Conservation (phyloP, 805 yeast genomes). For the Wickerhamomyces mucosus region DNA sequence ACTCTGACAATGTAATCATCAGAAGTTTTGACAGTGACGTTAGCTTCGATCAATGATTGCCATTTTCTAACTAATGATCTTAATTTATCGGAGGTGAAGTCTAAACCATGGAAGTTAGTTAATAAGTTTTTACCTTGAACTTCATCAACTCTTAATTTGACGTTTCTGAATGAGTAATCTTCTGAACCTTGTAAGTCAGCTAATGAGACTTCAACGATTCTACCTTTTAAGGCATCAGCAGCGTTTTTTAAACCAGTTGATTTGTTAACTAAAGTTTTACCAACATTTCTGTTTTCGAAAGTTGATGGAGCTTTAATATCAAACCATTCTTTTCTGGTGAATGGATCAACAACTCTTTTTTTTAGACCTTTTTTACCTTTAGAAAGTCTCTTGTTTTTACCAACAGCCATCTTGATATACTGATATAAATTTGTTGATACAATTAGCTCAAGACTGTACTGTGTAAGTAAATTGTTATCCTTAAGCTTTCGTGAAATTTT, state of each 20-base stretch:
- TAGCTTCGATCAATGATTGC: conserved; percentile 97
- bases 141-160: conserved; percentile 96
- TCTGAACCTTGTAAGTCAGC: conserved; percentile 98
- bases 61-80: conserved; percentile 98
- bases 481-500: background rate
- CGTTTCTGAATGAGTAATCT: conserved; percentile 97
- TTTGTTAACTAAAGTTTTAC: conserved; percentile 97
- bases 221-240: conserved; percentile 96
- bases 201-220: conserved; percentile 89
- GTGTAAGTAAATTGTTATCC: background rate
- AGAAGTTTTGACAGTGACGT: conserved; percentile 95
- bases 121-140: conserved; percentile 97
- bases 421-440: background rate
- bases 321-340: conserved; percentile 98
- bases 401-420: conserved; percentile 45
- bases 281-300: conserved; percentile 96
- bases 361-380: conserved; percentile 95
- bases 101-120: conserved; percentile 99
- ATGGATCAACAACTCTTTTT: conserved; percentile 99
- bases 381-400: conserved; percentile 77
- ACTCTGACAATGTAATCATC: conserved; percentile 96
- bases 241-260: conserved; percentile 97
- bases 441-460: background rate
- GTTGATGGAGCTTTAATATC: conserved; percentile 98
- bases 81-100: conserved; percentile 95